Conservation (phyloP, 2,329 filamentous ascomycete species). For the Phyllosticta citriasiana region DNA sequence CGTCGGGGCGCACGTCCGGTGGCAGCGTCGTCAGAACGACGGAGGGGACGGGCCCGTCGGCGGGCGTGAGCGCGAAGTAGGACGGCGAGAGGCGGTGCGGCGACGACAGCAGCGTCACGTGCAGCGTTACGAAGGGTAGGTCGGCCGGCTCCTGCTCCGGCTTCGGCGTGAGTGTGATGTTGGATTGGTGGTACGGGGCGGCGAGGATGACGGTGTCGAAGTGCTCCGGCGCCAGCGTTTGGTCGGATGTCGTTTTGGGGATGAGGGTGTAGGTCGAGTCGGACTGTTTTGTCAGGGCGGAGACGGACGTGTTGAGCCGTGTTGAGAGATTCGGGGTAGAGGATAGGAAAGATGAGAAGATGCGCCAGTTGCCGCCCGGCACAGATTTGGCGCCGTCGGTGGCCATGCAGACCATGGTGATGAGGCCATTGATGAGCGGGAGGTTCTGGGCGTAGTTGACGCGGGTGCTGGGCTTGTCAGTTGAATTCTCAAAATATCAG, state of each 20-base stretch:
- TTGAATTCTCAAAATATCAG: too few relatives aligned
- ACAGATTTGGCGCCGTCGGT: slow-evolving; percentile 74
- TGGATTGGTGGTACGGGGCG: slow-evolving; percentile 70
- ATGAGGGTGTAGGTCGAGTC: slow-evolving; percentile 35
- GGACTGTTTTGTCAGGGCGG: slow-evolving; percentile 25
- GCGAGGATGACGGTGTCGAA: slow-evolving; percentile 82
- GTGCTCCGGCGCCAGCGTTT: slow-evolving; percentile 14
- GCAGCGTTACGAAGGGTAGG: slow-evolving; percentile 76
- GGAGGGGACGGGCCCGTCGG: slow-evolving; percentile 52
- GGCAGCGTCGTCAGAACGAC: slow-evolving; percentile 76
- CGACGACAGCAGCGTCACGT: slow-evolving; percentile 84
- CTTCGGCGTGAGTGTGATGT: slow-evolving; percentile 45
- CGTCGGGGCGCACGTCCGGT: slow-evolving; percentile 41
- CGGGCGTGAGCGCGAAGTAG: slow-evolving; percentile 57
- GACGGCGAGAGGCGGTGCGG: slow-evolving; percentile 58
- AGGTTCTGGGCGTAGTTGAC: slow-evolving; percentile 95
- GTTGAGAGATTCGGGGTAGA: slow-evolving; percentile 35
- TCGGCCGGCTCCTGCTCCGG: slow-evolving; percentile 51
- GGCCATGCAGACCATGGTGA: slow-evolving; percentile 87
- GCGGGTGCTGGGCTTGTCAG: slow-evolving; percentile 49
- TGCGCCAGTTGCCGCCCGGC: slow-evolving; percentile 82
- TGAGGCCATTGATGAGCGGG: slow-evolving; percentile 74
- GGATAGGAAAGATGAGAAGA: slow-evolving; percentile 66
- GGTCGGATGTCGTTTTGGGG: not conserved
- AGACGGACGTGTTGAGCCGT: slow-evolving; percentile 58